These are phyloP conservation scores for Euphorbia lathyris DNA, from an alignment of 345 rosid species.

Conservation along the genomic window DNA sequence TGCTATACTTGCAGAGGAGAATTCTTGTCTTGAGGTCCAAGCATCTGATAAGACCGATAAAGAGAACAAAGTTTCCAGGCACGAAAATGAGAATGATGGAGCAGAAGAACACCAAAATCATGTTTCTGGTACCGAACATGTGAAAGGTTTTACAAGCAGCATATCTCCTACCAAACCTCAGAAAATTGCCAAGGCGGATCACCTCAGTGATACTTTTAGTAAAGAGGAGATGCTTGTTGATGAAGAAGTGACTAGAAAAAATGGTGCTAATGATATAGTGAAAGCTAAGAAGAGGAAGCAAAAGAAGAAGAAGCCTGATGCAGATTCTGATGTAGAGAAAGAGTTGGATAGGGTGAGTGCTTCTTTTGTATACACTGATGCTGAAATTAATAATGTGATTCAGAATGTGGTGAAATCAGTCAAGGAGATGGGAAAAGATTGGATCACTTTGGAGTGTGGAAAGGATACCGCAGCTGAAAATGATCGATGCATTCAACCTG, in stretches of 20 bases:
- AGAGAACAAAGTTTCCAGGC: background rate
- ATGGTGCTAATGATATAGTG: too few species aligned
- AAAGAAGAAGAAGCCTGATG: too few species aligned
- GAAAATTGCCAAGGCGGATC: slow-evolving; percentile 18
- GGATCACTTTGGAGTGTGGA: slow-evolving; percentile 14
- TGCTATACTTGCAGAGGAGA: slow-evolving; percentile 9
- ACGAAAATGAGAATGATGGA: background rate
- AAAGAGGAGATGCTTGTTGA: slow-evolving; percentile 20
- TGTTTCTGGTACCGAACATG: slow-evolving; percentile 14
- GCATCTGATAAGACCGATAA: slow-evolving; percentile 6
- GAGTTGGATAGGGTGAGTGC: slow-evolving; percentile 13
- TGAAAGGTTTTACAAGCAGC: slow-evolving; percentile 8
- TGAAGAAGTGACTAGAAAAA: too few species aligned
- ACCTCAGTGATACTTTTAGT: slow-evolving; percentile 16
- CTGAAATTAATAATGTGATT: slow-evolving; percentile 43
- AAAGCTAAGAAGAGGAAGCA: too few species aligned
- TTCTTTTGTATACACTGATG: slow-evolving; percentile 22
- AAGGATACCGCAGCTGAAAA: slow-evolving; percentile 3
- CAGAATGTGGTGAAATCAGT: slow-evolving; percentile 44
- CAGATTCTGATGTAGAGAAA: slow-evolving; percentile 15
- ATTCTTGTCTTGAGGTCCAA: background rate
- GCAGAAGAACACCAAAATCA: slow-evolving; percentile 1
- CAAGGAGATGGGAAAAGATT: slow-evolving; percentile 29
- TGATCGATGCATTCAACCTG: slow-evolving; percentile 11
- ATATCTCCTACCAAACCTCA: slow-evolving; percentile 21